Conservation (phyloP, 163 green algal genomes). For the Scenedesmus sp. region DNA sequence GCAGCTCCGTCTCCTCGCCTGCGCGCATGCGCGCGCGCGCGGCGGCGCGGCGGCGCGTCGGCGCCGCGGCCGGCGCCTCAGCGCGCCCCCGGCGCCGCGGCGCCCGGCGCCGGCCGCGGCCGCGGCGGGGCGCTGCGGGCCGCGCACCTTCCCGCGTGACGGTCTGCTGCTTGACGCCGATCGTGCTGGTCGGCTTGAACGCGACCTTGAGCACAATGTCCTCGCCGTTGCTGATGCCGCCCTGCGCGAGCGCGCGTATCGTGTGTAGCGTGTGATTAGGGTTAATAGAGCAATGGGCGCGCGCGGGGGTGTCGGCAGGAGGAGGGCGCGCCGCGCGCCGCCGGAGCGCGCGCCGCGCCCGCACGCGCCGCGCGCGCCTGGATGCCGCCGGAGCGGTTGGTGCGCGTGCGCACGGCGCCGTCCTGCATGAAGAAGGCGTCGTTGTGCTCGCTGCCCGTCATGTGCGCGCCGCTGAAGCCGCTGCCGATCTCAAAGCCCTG, state of each 20-base stretch:
- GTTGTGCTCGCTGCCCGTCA: slow-evolving; percentile 97
- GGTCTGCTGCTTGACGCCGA: slow-evolving; percentile 84
- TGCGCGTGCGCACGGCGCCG: slow-evolving; percentile 82
- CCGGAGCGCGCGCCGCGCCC: no score
- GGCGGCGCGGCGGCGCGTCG: no score
- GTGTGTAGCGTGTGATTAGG: no score
- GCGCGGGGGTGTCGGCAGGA: no score
- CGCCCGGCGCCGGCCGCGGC: neutral
- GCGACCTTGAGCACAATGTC: slow-evolving; percentile 93
- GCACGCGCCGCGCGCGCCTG: no score
- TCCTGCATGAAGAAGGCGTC: slow-evolving; percentile 94
- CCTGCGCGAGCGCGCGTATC: no score
- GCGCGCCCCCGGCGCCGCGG: no score
- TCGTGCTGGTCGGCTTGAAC: slow-evolving; percentile 99
- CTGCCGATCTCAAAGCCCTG: slow-evolving; percentile 99
- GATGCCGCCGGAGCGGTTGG: slow-evolving; percentile 73
- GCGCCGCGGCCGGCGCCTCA: no score
- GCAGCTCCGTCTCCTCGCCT: slow-evolving; percentile 60
- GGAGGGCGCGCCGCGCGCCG: no score
- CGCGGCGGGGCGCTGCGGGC: neutral
- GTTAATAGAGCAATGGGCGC: no score
- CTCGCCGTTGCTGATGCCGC: slow-evolving; percentile 97
- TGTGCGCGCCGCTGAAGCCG: slow-evolving; percentile 86
- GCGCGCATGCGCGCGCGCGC: no score
- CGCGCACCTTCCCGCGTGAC: slow-evolving; percentile 80